phyloP scores from a whole-genome alignment of 2,329 filamentous ascomycete species.

The Trichoderma koningii region DNA sequence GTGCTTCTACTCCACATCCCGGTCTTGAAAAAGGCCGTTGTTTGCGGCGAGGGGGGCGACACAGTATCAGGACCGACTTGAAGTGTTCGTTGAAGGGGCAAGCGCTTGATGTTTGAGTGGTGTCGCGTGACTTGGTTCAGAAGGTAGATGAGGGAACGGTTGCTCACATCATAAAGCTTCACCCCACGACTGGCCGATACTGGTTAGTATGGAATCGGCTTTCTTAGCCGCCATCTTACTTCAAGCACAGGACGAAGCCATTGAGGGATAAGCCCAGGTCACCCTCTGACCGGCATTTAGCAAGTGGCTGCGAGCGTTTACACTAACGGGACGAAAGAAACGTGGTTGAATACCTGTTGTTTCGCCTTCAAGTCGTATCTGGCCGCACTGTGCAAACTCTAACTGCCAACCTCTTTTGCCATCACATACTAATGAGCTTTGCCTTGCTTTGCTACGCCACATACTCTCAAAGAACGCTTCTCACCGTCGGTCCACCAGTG shows the following conservation, averaged over 20 bases:
- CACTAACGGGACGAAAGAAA: not conserved
- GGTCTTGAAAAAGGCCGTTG: constrained; percentile 8
- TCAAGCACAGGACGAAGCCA: not conserved
- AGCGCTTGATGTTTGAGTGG: not conserved
- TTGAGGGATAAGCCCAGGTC: not conserved
- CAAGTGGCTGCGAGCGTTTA: not conserved
- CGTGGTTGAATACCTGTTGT: no score
- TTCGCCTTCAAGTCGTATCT: not conserved
- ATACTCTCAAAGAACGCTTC: not conserved
- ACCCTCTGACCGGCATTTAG: not conserved
- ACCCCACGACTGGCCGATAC: not conserved
- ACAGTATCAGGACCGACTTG: not conserved
- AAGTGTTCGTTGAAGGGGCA: not conserved
- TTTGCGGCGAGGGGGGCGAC: not conserved
- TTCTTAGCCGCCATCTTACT: not conserved
- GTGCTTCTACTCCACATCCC: constrained; percentile 20
- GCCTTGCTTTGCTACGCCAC: no score
- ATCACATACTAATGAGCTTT: not conserved
- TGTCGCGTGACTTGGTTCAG: constrained; percentile 13
- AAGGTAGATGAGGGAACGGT: not conserved
- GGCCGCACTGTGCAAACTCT: constrained; percentile 9
- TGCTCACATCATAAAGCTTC: constrained; percentile 22
- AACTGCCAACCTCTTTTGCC: not conserved
- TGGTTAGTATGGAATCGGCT: not conserved
- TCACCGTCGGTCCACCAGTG: not conserved